These are phyloP conservation scores for Ceratocystis huliohia DNA, from an alignment of 2,329 filamentous ascomycete genomes.

Conservation along the genomic window DNA sequence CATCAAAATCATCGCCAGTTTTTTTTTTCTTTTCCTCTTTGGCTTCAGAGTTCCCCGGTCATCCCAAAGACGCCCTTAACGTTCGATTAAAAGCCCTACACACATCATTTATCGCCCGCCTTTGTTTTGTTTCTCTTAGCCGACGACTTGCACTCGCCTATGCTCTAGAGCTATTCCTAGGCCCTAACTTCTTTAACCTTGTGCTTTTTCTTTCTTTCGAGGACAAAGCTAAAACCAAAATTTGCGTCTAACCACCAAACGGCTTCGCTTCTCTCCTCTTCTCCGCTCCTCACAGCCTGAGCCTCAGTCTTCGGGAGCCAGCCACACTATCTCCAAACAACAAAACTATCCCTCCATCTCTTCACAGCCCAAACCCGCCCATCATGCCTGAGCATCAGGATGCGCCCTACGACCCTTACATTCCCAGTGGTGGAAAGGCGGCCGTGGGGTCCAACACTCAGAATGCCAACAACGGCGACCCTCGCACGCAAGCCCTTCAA, in stretches of 20 bases:
- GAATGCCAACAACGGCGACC: slow-evolving; percentile 36
- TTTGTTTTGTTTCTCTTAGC: background rate
- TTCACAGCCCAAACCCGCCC: slow-evolving; percentile 16
- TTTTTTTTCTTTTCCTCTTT: background rate
- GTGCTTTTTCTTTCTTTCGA: background rate
- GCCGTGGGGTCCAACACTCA: slow-evolving; percentile 28
- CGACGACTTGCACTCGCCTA: background rate
- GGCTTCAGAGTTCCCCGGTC: background rate
- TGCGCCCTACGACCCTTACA: slow-evolving; percentile 77
- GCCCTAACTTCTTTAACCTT: background rate
- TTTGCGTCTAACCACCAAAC: background rate
- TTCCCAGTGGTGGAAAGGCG: slow-evolving; percentile 44
- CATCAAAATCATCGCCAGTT: background rate
- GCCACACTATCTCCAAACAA: background rate
- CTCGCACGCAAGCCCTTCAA: slow-evolving; percentile 57
- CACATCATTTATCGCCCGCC: background rate
- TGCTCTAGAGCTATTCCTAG: background rate
- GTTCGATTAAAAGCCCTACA: background rate
- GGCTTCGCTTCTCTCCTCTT: background rate
- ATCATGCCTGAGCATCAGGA: slow-evolving; percentile 41
- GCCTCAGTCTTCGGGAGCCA: slow-evolving; percentile 2
- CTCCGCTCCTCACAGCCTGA: slow-evolving; percentile 6
- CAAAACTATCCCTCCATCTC: background rate
- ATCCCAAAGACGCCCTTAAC: background rate
- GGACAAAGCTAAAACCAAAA: background rate